Percentiles rank a stretch among this genome's conserved stretches.
These are phyloP conservation scores for Dactylonectria macrodidyma DNA, from an alignment of 2,329 filamentous ascomycete genomes.

Conservation along the genomic window DNA sequence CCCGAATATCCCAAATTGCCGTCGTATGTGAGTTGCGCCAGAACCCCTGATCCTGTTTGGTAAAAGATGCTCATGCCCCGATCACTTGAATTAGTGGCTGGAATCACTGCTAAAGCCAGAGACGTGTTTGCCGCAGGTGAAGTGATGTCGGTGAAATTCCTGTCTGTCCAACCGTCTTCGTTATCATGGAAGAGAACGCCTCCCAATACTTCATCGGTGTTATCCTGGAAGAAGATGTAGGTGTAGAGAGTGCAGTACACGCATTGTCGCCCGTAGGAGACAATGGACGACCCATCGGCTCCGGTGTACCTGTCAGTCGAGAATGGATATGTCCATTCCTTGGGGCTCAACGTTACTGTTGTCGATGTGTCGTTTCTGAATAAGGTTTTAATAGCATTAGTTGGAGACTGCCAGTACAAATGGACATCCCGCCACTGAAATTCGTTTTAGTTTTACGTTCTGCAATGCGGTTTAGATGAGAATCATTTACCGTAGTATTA, in stretches of 20 bases:
- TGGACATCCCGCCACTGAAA: constrained; percentile 9
- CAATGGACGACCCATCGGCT: constrained; percentile 3
- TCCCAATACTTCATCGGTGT: background rate
- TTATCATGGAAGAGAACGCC: background rate
- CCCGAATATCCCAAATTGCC: background rate
- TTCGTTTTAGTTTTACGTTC: background rate
- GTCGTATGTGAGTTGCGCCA: constrained; percentile 15
- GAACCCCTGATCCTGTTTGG: constrained; percentile 13
- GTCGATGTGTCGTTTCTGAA: constrained; percentile 12
- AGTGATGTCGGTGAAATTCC: constrained; percentile 5
- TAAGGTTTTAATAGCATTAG: constrained; percentile 16
- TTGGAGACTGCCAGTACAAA: constrained; percentile 24
- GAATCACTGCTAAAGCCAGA: constrained; percentile 3
- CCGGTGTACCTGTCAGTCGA: constrained; percentile 1
- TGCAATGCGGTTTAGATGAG: background rate
- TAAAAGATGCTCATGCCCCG: constrained; percentile 18
- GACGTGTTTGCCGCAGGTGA: constrained; percentile 4
- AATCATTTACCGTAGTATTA: constrained; percentile 3
- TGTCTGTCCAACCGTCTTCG: constrained; percentile 4
- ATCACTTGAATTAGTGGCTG: background rate
- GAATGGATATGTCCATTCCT: constrained; percentile 18
- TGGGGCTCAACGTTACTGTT: background rate
- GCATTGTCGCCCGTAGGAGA: constrained; percentile 20
- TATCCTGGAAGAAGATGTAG: constrained; percentile 21
- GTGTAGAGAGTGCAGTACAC: background rate